These are phyloP conservation scores for Heritiera littoralis DNA, from an alignment of 345 rosid species.

Conservation along the genomic window DNA sequence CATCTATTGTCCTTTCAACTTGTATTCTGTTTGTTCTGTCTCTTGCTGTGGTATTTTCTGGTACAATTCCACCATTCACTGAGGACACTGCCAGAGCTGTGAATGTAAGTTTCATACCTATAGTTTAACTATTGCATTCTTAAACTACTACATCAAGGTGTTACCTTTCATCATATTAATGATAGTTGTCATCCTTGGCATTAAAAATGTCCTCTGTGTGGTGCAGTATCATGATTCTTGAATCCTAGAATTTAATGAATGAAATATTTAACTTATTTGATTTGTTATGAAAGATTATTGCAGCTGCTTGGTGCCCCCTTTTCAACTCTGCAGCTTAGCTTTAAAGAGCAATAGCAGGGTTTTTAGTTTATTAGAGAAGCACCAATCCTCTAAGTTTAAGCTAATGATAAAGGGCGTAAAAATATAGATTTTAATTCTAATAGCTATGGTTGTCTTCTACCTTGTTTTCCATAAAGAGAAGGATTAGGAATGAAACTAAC, in stretches of 20 bases:
- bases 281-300: conserved; percentile 5
- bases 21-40: conserved; percentile 57
- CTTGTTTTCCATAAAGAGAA: conserved; percentile 10
- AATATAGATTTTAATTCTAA: background rate
- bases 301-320: background rate
- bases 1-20: conserved; percentile 46
- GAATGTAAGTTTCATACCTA: conserved; percentile 55
- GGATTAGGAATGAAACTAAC: background rate
- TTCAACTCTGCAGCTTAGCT: background rate
- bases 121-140: conserved; percentile 9
- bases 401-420: background rate
- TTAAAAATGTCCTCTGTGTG: background rate
- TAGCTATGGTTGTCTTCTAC: background rate
- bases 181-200: background rate
- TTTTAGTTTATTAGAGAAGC: background rate
- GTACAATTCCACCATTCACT: conserved; percentile 67
- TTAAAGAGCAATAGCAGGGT: background rate
- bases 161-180: background rate
- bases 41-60: conserved; percentile 53
- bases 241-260: background rate
- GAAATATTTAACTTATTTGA: background rate
- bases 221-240: background rate
- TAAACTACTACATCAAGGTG: background rate
- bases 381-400: background rate
- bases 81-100: conserved; percentile 83